Percentiles rank a stretch among this genome's conserved stretches.
Evolutionary conservation across 805 yeast species (phyloP).

Genomic region (Candida krabiensis): DNA sequence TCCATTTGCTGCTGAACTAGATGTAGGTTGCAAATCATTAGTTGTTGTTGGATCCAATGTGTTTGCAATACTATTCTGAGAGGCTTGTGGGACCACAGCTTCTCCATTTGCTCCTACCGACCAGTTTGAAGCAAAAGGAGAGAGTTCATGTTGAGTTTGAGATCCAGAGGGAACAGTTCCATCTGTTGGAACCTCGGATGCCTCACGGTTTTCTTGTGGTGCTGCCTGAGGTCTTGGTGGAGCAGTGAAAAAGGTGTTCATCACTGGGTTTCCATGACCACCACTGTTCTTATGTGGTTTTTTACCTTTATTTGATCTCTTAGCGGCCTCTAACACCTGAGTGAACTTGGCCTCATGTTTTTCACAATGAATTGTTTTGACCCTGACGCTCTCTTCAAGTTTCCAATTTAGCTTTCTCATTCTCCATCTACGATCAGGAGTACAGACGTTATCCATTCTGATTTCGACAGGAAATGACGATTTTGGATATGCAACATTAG

Average conservation of each 20-base stretch:
- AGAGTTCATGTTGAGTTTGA: conserved; percentile 15
- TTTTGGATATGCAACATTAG: conserved; percentile 86
- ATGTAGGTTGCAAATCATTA: conserved; percentile 2
- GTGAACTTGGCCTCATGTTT: conserved; percentile 54
- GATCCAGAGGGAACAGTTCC: conserved; percentile 1
- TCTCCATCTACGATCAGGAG: conserved; percentile 75
- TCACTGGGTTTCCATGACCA: conserved; percentile 26
- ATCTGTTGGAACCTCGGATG: conserved; percentile 1
- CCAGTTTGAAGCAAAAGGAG: conserved; percentile 31
- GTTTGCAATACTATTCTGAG: conserved; percentile 8
- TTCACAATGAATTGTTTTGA: conserved; percentile 58
- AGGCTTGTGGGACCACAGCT: conserved; percentile 10
- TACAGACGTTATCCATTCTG: conserved; percentile 68
- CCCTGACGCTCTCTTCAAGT: conserved; percentile 76
- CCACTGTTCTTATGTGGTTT: conserved; percentile 29
- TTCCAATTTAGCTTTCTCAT: conserved; percentile 89
- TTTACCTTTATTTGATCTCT: conserved; percentile 26
- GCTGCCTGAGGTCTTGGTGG: conserved; percentile 19
- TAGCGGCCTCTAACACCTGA: conserved; percentile 41
- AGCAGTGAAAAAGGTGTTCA: conserved; percentile 29
- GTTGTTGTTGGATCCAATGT: conserved; percentile 2
- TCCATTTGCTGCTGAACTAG: conserved; percentile 1
- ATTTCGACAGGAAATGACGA: conserved; percentile 83
- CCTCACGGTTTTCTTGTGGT: conserved; percentile 1
- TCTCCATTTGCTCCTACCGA: conserved; percentile 19